Evolutionary conservation across 2,329 filamentous ascomycete species (phyloP), one percentile per base, ranked within the genome.

Genomic region (Claviceps arundinis): DNA sequence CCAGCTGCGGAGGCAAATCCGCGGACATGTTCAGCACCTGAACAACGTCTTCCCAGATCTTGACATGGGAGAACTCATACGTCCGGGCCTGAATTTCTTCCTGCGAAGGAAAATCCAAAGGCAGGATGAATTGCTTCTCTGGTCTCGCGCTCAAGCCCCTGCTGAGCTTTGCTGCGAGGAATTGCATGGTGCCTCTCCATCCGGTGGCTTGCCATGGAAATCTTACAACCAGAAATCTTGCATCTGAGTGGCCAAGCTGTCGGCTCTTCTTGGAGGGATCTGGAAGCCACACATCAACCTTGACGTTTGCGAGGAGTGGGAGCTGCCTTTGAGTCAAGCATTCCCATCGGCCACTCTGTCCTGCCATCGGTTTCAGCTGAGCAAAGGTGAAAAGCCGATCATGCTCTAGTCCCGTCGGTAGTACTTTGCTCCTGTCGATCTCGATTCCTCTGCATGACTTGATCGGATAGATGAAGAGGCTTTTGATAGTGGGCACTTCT

Each of bases 311-410:
- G 50, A 97, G 74, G 43, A 75, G 76, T 1, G 88, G 81, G 57
- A 81, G 82, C 57, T 85, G 77, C 52, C 85, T 72, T 63, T 82
- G 79, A 0, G 86, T 88, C 64, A 89, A 72, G 62, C 87, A 84
- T 14, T 81, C 75, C 87, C 87, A 93, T 24, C 68, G 67, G 65
- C 62, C 6, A 30, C 16, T 38, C 9, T 48, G 42, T 17, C 22
- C 41, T 16, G 41, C 47, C 53, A 24, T 52, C 37, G 48, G 51
- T 53, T 55, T 58, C 43, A 56, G 71, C 65, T 90, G 84, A 1
- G 86, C 89, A 63, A 96, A 87, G 47, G 81, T 84, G 70, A 89
- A 95, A 58, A 91, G 78, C 5, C 89, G 80, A 67, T 96, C 89
- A 65, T 85, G 86, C 63, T 84, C 78, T 52, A 95, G 73, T 2